Percentiles rank a stretch among this genome's conserved stretches.
Conservation (phyloP, 139 green algal species). For the Chlorella sorokiniana region DNA sequence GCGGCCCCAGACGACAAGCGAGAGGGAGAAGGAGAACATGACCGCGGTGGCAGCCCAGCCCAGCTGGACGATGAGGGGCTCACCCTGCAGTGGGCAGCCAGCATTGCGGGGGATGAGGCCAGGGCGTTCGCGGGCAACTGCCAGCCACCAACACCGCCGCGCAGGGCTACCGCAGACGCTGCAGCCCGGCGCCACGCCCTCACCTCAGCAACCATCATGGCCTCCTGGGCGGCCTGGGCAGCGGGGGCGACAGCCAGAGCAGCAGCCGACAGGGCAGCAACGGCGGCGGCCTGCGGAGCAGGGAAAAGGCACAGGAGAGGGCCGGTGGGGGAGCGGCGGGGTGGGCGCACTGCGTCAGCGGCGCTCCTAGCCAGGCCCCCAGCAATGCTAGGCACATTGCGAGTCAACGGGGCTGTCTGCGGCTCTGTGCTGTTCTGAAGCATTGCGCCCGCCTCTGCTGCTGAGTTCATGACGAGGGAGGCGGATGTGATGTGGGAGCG, state of each 20-base stretch:
- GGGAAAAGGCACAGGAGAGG: neutral
- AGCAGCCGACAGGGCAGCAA: slow-evolving; percentile 57
- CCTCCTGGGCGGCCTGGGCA: slow-evolving; percentile 84
- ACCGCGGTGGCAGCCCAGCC: slow-evolving; percentile 83
- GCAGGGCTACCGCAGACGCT: neutral
- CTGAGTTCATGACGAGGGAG: neutral
- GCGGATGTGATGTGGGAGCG: neutral
- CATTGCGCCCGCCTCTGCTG: neutral
- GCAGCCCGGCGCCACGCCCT: neutral
- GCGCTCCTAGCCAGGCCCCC: neutral
- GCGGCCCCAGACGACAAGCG: slow-evolving; percentile 90
- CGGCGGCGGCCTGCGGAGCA: slow-evolving; percentile 41
- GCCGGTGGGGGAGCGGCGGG: neutral
- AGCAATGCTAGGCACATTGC: neutral
- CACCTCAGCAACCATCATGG: slow-evolving; percentile 80
- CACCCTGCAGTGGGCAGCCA: slow-evolving; percentile 65
- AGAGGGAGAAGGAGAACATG: slow-evolving; percentile 92
- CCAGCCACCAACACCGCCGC: neutral
- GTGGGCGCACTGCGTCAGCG: neutral
- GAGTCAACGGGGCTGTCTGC: neutral
- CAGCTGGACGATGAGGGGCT: slow-evolving; percentile 85
- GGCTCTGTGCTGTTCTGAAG: neutral
- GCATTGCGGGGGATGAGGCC: neutral
- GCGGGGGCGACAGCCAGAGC: slow-evolving; percentile 68
- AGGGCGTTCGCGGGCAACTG: no score